A percentile compares a stretch with the other conserved stretches of the same genome.
phyloP scores from a whole-genome alignment of 2,329 filamentous ascomycete genomes.

The Calycina herbarum region DNA sequence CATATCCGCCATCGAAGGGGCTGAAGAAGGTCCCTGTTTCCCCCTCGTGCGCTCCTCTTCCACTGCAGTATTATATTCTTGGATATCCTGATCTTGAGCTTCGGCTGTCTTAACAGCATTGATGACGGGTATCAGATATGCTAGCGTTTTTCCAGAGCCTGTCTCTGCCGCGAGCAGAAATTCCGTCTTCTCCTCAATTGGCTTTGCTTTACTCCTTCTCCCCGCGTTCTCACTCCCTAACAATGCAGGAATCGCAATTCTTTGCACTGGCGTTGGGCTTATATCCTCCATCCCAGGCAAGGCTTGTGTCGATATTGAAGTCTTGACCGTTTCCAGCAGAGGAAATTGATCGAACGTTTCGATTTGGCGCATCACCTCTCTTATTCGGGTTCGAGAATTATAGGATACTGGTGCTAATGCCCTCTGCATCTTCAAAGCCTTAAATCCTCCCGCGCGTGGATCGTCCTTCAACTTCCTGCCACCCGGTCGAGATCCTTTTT shows the following conservation, averaged over 20 bases:
- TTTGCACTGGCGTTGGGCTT: slow-evolving; percentile 84
- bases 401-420: slow-evolving; percentile 77
- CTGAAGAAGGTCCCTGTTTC: slow-evolving; percentile 61
- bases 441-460: slow-evolving; percentile 49
- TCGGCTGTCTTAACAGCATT: slow-evolving; percentile 82
- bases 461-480: slow-evolving; percentile 22
- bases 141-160: slow-evolving; percentile 93
- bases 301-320: slow-evolving; percentile 71
- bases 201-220: slow-evolving; percentile 37
- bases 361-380: slow-evolving; percentile 61
- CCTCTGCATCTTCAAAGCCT: slow-evolving; percentile 93
- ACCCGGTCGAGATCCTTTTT: slow-evolving; percentile 16
- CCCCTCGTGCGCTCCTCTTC: slow-evolving; percentile 54
- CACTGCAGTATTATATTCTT: slow-evolving; percentile 59
- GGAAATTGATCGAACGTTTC: slow-evolving; percentile 81
- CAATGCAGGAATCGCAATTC: slow-evolving; percentile 81
- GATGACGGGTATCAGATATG: slow-evolving; percentile 82
- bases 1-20: slow-evolving; percentile 59
- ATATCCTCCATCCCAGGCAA: slow-evolving; percentile 74
- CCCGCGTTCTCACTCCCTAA: slow-evolving; percentile 55
- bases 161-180: slow-evolving; percentile 94
- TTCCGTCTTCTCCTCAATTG: slow-evolving; percentile 42
- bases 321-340: slow-evolving; percentile 69
- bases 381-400: slow-evolving; percentile 55
- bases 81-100: slow-evolving; percentile 56